Evolutionary conservation across 495 filamentous ascomycete genomes (phyloP), one percentile per base, ranked within the genome.

Genomic region (Penicillium pancosmium): DNA sequence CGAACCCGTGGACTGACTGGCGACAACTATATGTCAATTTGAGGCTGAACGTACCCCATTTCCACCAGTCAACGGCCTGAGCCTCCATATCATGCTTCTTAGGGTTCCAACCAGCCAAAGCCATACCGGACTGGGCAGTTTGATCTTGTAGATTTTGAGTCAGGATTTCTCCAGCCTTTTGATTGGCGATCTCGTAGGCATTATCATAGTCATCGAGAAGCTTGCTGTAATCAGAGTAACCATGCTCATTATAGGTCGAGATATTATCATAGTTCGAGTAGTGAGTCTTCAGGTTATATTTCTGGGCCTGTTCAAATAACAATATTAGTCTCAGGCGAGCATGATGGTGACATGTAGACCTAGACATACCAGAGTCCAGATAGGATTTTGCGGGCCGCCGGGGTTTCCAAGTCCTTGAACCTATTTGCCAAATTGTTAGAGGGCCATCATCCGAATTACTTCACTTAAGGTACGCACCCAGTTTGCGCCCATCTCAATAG

Each of bases 401-500:
- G 69, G 60, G 5, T 75, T 79, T 1, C 82, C 87, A 6, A 89
- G 72, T 0, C 89, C 88, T 76, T 92, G 88, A 2, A 91, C 62
- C 78, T 80, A 38, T 25, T 2, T 3, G 6, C 47, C 50, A 48
- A 31, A 50, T n/a, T 47, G 25, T 48, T 5, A 34, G 38, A 1
- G 8, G 5, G 8, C 5, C 8, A 31, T 31, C 3, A 31, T n/a
- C 8, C 27, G 8, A 6, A 8, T 31, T 31, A 31, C 3, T 31
- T 31, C 27, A 31, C 27, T 31, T 8, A 1, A 31, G 27, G 2
- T n/a, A 44, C 60, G 52, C 73, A 78, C 84, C 87, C 87, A 90
- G 58, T 90, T 90, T 9, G 86, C 87, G 10, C 87, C 87, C 15
- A 86, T 71, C 66, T 90, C 87, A n/a, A 90, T 73, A 1, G 70